phyloP scores from a whole-genome alignment of 139 green algal species.

The Coelastrella sp. region DNA sequence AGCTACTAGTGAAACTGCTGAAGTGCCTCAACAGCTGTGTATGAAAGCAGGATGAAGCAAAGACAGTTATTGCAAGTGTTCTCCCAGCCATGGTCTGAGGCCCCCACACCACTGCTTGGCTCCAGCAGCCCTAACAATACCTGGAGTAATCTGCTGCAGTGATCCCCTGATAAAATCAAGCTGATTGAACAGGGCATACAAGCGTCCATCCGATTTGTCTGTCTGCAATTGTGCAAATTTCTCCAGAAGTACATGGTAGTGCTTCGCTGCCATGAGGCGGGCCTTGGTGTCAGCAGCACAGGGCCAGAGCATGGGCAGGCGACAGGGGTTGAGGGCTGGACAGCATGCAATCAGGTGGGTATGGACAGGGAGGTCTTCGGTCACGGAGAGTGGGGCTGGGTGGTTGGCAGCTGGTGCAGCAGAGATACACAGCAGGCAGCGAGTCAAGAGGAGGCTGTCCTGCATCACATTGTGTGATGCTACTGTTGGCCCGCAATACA shows the following conservation, averaged over 20 bases:
- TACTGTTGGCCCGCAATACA: too few relatives aligned
- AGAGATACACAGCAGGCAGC: background rate
- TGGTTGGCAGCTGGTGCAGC: conserved; percentile 1
- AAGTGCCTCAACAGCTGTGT: background rate
- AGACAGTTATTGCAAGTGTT: too few relatives aligned
- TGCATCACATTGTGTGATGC: too few relatives aligned
- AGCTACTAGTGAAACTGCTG: background rate
- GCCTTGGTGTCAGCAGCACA: conserved; percentile 38
- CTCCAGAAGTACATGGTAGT: conserved; percentile 15
- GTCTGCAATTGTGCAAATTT: background rate
- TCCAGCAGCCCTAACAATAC: background rate
- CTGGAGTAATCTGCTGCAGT: conserved; percentile 10
- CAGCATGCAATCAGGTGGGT: conserved; percentile 18
- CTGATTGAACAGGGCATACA: conserved; percentile 9
- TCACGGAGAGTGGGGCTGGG: background rate
- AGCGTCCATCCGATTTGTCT: background rate
- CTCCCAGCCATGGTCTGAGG: too few relatives aligned
- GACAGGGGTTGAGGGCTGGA: conserved; percentile 39
- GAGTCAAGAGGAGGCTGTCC: background rate
- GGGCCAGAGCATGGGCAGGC: conserved; percentile 34
- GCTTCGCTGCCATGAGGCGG: background rate
- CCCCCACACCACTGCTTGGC: too few relatives aligned
- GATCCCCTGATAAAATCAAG: conserved; percentile 27
- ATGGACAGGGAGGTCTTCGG: conserved; percentile 7
- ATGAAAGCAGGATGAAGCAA: background rate